Percentiles rank a stretch among this genome's conserved stretches.
phyloP scores from a whole-genome alignment of 139 green algal species.

The Haematococcus lacustris region DNA sequence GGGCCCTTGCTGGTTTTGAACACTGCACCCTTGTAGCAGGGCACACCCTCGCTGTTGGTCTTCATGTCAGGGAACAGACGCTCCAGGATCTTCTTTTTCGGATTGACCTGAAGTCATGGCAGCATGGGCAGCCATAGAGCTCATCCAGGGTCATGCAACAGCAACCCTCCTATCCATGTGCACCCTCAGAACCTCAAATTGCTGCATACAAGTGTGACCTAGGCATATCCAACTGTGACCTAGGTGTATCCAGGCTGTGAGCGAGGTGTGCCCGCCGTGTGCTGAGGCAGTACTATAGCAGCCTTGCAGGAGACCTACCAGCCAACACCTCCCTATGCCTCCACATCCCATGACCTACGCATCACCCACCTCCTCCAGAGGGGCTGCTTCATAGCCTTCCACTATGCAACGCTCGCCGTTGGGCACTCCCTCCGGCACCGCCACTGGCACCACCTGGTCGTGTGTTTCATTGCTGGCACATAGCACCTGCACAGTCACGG shows the following conservation, averaged over 20 bases:
- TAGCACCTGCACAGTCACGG: constrained; percentile 55
- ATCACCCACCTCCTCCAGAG: not conserved
- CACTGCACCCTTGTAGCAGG: constrained; percentile 63
- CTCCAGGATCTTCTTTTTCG: constrained; percentile 90
- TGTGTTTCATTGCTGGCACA: constrained; percentile 81
- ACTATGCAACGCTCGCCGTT: constrained; percentile 74
- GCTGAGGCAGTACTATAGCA: not conserved
- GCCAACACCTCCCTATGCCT: not conserved
- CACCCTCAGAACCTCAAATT: not conserved
- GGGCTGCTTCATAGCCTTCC: constrained; percentile 36
- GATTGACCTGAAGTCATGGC: constrained; percentile 48
- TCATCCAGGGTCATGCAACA: not conserved
- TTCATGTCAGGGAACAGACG: constrained; percentile 63
- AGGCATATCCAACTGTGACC: not conserved
- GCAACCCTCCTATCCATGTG: not conserved
- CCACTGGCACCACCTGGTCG: constrained; percentile 74
- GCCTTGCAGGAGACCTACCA: not conserved
- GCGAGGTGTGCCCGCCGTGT: not conserved
- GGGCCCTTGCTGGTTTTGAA: constrained; percentile 72
- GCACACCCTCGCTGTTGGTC: constrained; percentile 55
- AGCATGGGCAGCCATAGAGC: not conserved
- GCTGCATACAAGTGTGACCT: not conserved
- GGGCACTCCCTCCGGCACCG: constrained; percentile 66
- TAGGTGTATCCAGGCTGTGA: not conserved
- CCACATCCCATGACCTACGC: not conserved